Conservation (phyloP, 352 stramenopile species). For the Pythium aquatile region DNA sequence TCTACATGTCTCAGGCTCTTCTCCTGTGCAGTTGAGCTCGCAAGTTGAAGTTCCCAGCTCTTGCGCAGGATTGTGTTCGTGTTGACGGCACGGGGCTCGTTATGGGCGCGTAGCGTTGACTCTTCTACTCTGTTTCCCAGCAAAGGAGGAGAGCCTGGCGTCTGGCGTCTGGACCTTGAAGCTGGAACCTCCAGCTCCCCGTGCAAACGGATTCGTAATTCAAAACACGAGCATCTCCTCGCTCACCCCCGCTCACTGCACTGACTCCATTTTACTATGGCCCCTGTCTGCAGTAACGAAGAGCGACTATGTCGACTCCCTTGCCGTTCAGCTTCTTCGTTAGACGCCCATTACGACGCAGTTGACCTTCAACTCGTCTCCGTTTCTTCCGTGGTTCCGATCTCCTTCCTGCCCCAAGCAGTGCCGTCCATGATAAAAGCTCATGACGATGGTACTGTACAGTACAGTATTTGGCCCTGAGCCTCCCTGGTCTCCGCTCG, state of each 20-base stretch:
- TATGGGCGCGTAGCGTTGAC: not conserved
- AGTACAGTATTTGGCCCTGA: too few relatives aligned
- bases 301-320: not conserved
- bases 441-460: not conserved
- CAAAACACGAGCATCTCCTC: not conserved
- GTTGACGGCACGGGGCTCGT: not conserved
- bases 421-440: not conserved
- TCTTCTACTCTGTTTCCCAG: not conserved
- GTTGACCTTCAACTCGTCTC: not conserved
- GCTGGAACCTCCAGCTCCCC: not conserved
- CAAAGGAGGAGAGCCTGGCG: not conserved
- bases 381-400: not conserved
- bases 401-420: not conserved
- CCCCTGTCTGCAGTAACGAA: not conserved
- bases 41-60: not conserved
- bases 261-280: not conserved
- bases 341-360: not conserved
- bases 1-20: not conserved
- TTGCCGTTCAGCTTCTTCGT: not conserved
- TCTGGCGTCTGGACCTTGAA: not conserved
- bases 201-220: not conserved
- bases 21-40: not conserved
- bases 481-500: not conserved
- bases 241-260: not conserved
- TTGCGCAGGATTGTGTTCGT: not conserved